phyloP scores from a whole-genome alignment of 2,329 filamentous ascomycete genomes.

The Diplodia intermedia region DNA sequence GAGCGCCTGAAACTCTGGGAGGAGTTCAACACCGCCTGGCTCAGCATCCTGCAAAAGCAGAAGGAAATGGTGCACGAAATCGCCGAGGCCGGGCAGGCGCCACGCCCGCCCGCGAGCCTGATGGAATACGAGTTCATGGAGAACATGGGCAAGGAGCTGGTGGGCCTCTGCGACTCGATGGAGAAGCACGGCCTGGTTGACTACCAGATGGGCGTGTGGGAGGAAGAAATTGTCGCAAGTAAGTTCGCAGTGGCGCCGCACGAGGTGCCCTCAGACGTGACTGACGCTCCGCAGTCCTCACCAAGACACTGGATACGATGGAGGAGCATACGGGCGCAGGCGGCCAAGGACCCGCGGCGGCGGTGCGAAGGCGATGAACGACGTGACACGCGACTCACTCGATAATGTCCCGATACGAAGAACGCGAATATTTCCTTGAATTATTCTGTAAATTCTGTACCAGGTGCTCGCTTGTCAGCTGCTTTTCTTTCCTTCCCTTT shows the following conservation, averaged over 20 bases:
- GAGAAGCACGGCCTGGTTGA: constrained; percentile 94
- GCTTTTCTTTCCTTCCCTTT: constrained; percentile 28
- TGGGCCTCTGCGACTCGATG: constrained; percentile 82
- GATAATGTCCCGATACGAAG: constrained; percentile 32
- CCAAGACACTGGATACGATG: constrained; percentile 61
- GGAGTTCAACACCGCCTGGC: constrained; percentile 93
- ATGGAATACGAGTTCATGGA: constrained; percentile 74
- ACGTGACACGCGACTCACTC: constrained; percentile 24
- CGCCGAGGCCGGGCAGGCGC: constrained; percentile 65
- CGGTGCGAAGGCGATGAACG: constrained; percentile 46
- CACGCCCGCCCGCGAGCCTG: constrained; percentile 66
- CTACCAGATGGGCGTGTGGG: constrained; percentile 96
- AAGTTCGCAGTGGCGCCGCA: constrained; percentile 50
- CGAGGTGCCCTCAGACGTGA: background rate
- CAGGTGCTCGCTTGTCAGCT: constrained; percentile 18
- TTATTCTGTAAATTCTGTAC: constrained; percentile 27
- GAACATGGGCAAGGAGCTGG: constrained; percentile 80
- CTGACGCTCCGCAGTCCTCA: constrained; percentile 53
- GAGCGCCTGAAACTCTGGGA: constrained; percentile 88
- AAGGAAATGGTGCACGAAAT: constrained; percentile 71
- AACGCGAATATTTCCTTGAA: constrained; percentile 29
- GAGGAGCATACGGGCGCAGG: constrained; percentile 47
- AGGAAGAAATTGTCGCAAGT: constrained; percentile 89
- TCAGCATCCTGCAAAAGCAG: constrained; percentile 81
- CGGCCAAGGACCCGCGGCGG: constrained; percentile 40